phyloP scores from a whole-genome alignment of 345 rosid species.

The Salix caprea region DNA sequence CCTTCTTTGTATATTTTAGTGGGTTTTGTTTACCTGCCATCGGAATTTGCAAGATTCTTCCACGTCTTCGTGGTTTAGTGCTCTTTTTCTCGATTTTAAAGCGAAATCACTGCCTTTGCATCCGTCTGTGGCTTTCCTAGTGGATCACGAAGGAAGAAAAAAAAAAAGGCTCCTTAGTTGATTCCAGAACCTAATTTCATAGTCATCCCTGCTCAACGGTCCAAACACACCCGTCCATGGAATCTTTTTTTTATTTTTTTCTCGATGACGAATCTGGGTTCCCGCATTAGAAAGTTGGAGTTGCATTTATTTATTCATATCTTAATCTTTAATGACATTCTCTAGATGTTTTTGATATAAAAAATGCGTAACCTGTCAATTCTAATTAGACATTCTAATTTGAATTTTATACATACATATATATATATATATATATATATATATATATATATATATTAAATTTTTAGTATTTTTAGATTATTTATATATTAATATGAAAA shows the following conservation, averaged over 20 bases:
- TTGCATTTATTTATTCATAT: neutral
- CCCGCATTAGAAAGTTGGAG: neutral
- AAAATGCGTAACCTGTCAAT: neutral
- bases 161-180: slow-evolving; percentile 3
- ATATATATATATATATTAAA: too few relatives aligned
- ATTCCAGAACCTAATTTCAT: slow-evolving; percentile 23
- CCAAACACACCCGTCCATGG: slow-evolving; percentile 5
- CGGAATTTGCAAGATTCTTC: slow-evolving; percentile 4
- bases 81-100: slow-evolving; percentile 3
- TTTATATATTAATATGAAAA: too few relatives aligned
- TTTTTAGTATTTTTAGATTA: too few relatives aligned
- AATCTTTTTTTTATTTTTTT: neutral
- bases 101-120: slow-evolving; percentile 15
- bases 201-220: neutral
- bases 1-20: too few relatives aligned
- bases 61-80: neutral
- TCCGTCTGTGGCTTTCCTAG: neutral
- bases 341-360: too few relatives aligned
- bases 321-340: neutral
- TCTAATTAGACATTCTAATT: neutral
- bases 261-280: neutral
- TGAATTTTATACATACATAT: too few relatives aligned
- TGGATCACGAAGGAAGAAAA: neutral
- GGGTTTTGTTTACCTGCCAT: neutral
- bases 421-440: too few relatives aligned